Conservation (phyloP, 2,329 filamentous ascomycete genomes). For the Claviceps capensis region DNA sequence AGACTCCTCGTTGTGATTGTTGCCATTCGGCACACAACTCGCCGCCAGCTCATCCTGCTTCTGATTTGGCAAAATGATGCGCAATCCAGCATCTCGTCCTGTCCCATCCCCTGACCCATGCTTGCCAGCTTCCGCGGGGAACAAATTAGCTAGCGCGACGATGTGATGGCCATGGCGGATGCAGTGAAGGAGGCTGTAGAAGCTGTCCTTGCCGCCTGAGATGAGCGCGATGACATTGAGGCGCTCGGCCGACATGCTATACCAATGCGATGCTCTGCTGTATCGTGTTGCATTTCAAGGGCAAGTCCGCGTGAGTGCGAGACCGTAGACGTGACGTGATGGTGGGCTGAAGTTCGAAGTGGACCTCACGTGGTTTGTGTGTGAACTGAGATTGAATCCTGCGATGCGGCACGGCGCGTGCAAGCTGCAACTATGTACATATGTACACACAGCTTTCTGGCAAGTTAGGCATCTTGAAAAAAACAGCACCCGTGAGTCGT, state of each 20-base stretch:
- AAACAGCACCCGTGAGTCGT: no score
- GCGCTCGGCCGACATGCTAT: conserved; percentile 29
- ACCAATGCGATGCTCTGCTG: not conserved
- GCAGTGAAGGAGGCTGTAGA: conserved; percentile 87
- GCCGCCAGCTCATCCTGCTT: not conserved
- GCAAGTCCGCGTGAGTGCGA: no score
- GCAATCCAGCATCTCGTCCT: not conserved
- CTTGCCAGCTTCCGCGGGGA: conserved; percentile 28
- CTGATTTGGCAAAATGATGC: conserved; percentile 10
- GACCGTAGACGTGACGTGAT: no score
- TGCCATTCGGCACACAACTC: not conserved
- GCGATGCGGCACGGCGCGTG: no score
- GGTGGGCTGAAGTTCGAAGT: not conserved
- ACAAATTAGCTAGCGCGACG: conserved; percentile 78
- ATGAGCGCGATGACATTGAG: conserved; percentile 81
- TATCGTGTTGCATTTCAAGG: not conserved
- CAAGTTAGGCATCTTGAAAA: no score
- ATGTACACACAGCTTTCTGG: no score
- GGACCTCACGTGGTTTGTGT: not conserved
- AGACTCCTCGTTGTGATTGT: not conserved
- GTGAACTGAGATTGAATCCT: not conserved
- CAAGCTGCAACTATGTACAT: no score
- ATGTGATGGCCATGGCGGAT: conserved; percentile 71
- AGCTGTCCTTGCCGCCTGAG: conserved; percentile 93
- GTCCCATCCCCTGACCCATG: not conserved